Evolutionary conservation across 495 filamentous ascomycete species (phyloP).

Genomic region (Penicillium psychrofluorescens): DNA sequence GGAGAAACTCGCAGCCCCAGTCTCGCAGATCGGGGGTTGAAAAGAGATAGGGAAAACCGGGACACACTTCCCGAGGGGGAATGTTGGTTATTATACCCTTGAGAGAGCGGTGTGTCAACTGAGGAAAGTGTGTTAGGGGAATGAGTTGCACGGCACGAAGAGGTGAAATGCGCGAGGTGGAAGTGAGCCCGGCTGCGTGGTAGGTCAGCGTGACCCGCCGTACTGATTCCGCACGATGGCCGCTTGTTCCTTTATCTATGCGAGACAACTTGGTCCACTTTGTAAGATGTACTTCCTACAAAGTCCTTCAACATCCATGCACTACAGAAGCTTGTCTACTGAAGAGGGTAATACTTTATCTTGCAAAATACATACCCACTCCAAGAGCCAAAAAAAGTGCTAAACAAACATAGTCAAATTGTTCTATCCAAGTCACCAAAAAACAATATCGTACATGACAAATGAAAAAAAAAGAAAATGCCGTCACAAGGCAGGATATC

Average conservation of each 20-base stretch:
- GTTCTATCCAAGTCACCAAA: neutral
- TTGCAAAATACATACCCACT: too few species aligned
- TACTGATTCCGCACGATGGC: neutral
- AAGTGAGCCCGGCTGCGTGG: conserved; percentile 1
- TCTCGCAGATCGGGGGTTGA: neutral
- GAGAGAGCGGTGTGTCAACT: conserved; percentile 8
- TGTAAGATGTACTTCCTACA: too few species aligned
- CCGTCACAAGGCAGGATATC: neutral
- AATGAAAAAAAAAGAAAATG: neutral
- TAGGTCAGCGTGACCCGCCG: neutral
- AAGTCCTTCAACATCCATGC: too few species aligned
- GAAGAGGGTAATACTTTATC: too few species aligned
- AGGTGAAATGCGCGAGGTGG: conserved; percentile 6
- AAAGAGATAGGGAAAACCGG: neutral
- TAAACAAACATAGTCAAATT: neutral
- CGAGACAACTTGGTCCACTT: too few species aligned
- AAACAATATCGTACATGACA: conserved; percentile 10
- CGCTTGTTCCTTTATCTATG: neutral
- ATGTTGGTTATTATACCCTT: conserved; percentile 1
- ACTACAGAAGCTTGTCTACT: too few species aligned
- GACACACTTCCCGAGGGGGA: neutral
- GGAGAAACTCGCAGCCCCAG: conserved; percentile 1
- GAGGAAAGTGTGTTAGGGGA: conserved; percentile 1
- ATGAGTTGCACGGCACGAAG: conserved; percentile 2
- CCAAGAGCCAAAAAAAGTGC: neutral